Evolutionary conservation across 805 yeast species (phyloP).

Genomic region (Phaffomyces opuntiae): DNA sequence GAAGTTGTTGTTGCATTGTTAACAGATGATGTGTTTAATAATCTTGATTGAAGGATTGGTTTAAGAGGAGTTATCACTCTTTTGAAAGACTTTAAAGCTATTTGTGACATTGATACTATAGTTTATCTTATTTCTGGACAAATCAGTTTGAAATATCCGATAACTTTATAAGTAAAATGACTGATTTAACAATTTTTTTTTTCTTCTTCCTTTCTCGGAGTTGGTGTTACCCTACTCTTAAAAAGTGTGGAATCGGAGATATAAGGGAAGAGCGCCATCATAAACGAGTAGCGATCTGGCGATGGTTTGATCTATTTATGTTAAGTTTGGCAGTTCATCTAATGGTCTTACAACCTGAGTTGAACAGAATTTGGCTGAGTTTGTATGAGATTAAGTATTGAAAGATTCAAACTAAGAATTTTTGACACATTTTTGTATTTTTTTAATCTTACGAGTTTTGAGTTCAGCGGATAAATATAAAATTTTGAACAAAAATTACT

Average conservation of each 20-base stretch:
- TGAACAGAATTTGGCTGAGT: too few species aligned
- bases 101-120: slow-evolving; percentile 2
- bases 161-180: too few species aligned
- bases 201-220: too few species aligned
- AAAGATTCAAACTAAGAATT: too few species aligned
- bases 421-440: neutral
- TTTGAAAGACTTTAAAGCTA: slow-evolving; percentile 1
- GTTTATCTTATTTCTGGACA: too few species aligned
- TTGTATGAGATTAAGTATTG: too few species aligned
- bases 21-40: slow-evolving; percentile 11
- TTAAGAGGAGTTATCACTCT: slow-evolving; percentile 2
- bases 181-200: too few species aligned
- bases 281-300: neutral
- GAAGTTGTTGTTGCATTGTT: slow-evolving; percentile 14
- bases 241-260: neutral
- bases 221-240: neutral
- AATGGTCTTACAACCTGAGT: too few species aligned
- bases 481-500: too few species aligned
- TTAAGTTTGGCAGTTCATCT: neutral
- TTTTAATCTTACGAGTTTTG: neutral
- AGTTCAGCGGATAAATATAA: neutral
- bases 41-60: slow-evolving; percentile 5
- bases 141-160: too few species aligned
- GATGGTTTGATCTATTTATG: neutral
- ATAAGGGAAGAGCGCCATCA: neutral